Evolutionary conservation across 1,284 basidiomycete genomes (phyloP).

Genomic region (Ganoderma lingzhi): DNA sequence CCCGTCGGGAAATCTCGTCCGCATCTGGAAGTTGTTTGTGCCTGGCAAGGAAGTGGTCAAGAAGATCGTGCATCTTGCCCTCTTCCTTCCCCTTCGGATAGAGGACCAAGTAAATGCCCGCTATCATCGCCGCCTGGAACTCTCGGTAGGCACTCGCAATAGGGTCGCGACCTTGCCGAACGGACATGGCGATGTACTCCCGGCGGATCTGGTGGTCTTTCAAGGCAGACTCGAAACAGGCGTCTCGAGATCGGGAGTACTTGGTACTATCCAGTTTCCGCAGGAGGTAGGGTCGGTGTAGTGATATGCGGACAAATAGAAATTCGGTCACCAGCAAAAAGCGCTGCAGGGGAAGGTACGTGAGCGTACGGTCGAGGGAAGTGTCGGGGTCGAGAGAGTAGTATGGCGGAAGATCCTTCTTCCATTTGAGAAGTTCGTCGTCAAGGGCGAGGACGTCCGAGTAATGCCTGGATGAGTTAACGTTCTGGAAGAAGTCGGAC

Average conservation of each 20-base stretch:
- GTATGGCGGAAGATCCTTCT: conserved; percentile 79
- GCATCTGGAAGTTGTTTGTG: conserved; percentile 74
- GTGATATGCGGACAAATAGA: conserved; percentile 79
- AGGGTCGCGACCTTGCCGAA: conserved; percentile 69
- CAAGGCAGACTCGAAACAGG: conserved; percentile 83
- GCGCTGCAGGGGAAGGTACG: conserved; percentile 77
- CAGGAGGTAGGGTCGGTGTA: conserved; percentile 82
- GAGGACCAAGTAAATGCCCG: conserved; percentile 83
- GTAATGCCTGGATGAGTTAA: conserved; percentile 84
- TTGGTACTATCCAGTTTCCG: conserved; percentile 77
- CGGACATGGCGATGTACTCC: conserved; percentile 66
- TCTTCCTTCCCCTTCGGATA: conserved; percentile 77
- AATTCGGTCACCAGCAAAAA: conserved; percentile 85
- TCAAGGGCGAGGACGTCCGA: conserved; percentile 87
- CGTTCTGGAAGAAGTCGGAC: conserved; percentile 95
- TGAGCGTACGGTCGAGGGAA: conserved; percentile 71
- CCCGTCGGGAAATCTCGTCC: conserved; percentile 82
- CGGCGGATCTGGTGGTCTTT: conserved; percentile 79
- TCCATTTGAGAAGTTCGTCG: conserved; percentile 85
- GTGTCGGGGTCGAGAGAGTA: conserved; percentile 82
- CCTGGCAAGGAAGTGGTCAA: conserved; percentile 80
- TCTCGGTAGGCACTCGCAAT: conserved; percentile 84
- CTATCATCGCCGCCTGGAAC: conserved; percentile 88
- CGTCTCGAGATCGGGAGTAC: conserved; percentile 76
- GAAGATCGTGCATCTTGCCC: conserved; percentile 74